Evolutionary conservation across 2,329 filamentous ascomycete genomes (phyloP), one percentile per base, ranked within the genome.

Genomic region (Aspergillus fumigatus): DNA sequence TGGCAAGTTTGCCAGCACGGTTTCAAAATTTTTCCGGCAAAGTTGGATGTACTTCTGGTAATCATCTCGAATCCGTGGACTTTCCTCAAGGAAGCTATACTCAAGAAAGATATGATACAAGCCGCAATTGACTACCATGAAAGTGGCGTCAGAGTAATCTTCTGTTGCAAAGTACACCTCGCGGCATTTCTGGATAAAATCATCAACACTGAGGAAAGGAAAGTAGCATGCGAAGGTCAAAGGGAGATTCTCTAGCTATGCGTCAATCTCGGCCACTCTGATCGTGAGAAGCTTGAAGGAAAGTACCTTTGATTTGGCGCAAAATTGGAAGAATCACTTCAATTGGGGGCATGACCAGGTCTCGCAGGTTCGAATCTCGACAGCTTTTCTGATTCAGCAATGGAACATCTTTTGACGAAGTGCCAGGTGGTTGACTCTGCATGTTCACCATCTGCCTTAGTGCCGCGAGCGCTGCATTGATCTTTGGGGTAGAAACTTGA

Each of bases 1-100:
- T 11, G 81, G 80, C 54, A 86, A 73, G 61, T 80, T 73, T 21
- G 73, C 71, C 38, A 79, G 67, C 3, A 75, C 75, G 1, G 69
- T 71, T 58, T 80, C 77, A 19, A 81, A 64, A 50, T 81, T 81
- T 17, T 68, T 61, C 29, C 70, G 73, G 59, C 79, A 79, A 9
- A 73, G 62, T 2, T 64, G 61, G 0, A 67, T 62, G 54, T 74
- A 73, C 23, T 63, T 57, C 9, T 64, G 52, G 43, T 70, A 69
- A 35, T 72, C 68, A 10, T 66, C 65, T 50, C 61, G 56, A 8
- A 55, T 41, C 25, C 63, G 49, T 3, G 57, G 38, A 11, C 68
- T 63, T 4, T 63, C 62, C 9, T 62, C 57, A 4, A 55, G 58
- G 14, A 59, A 61, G 5, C 65, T 65, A 29, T 61, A 59, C 38